Evolutionary conservation across 2,329 filamentous ascomycete genomes (phyloP).

Genomic region (Coniochaeta sp.): DNA sequence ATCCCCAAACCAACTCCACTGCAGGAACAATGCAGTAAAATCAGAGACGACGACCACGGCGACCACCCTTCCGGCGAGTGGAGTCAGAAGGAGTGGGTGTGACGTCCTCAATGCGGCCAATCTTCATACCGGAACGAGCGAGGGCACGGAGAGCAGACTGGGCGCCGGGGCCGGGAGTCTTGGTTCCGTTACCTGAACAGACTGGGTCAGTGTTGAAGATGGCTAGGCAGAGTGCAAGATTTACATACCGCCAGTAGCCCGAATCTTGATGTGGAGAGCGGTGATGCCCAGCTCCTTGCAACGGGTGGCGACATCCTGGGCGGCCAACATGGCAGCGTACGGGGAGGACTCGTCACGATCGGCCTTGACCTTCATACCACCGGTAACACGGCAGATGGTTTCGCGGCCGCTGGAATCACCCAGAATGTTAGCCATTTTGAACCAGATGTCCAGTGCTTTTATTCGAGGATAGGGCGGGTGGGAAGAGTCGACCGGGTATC

Average conservation of each 20-base stretch:
- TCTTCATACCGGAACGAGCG: constrained; percentile 99
- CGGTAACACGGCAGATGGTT: constrained; percentile 99
- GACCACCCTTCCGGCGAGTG: constrained; percentile 99
- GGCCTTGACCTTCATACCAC: constrained; percentile 99
- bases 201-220: not conserved
- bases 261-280: constrained; percentile 99
- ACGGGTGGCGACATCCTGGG: constrained; percentile 92
- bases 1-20: constrained; percentile 22
- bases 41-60: constrained; percentile 99
- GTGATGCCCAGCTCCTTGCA: constrained; percentile 68
- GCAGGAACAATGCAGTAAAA: constrained; percentile 26
- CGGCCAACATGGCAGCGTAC: constrained; percentile 99
- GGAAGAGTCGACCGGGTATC: not conserved
- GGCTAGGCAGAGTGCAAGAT: not conserved
- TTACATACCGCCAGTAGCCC: constrained; percentile 86
- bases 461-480: not conserved
- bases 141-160: constrained; percentile 98
- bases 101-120: constrained; percentile 98
- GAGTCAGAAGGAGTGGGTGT: constrained; percentile 98
- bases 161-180: constrained; percentile 98
- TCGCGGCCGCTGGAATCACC: constrained; percentile 88
- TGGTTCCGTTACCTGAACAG: constrained; percentile 79
- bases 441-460: constrained; percentile 6
- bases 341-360: constrained; percentile 99
- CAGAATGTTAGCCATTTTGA: constrained; percentile 52